phyloP scores from a whole-genome alignment of 2,329 filamentous ascomycete genomes.

The Colletotrichum navitas region DNA sequence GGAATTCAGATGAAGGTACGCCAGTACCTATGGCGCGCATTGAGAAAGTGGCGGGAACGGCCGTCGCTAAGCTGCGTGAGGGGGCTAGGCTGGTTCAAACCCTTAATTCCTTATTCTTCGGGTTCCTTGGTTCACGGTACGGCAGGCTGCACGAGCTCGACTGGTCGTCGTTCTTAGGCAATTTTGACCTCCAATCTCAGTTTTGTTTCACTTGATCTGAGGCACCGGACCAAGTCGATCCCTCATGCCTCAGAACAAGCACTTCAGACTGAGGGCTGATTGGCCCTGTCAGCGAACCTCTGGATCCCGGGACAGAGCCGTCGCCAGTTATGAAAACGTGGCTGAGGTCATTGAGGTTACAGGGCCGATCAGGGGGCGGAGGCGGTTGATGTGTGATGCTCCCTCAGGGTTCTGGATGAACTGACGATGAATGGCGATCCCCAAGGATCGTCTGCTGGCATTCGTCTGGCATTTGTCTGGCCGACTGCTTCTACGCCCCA shows the following conservation, averaged over 20 bases:
- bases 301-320: neutral
- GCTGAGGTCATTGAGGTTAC: neutral
- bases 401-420: neutral
- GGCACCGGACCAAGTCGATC: constrained; percentile 24
- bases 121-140: constrained; percentile 3
- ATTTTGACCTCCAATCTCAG: constrained; percentile 29
- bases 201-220: constrained; percentile 41
- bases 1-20: constrained; percentile 25
- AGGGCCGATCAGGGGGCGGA: constrained; percentile 3
- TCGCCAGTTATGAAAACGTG: neutral
- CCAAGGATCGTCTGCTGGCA: neutral
- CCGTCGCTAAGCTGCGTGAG: constrained; percentile 29
- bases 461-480: neutral
- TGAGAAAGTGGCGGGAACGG: constrained; percentile 24
- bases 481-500: neutral
- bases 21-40: neutral
- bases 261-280: constrained; percentile 30
- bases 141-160: neutral
- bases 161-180: constrained; percentile 25
- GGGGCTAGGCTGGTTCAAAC: neutral
- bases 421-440: neutral
- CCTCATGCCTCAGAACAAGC: constrained; percentile 31
- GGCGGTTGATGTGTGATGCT: constrained; percentile 3
- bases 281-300: constrained; percentile 12
- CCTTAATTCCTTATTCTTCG: neutral